A percentile compares a stretch with the other conserved stretches of the same genome.
phyloP scores from a whole-genome alignment of 805 yeast species.

The Monosporozyma aerobia region DNA sequence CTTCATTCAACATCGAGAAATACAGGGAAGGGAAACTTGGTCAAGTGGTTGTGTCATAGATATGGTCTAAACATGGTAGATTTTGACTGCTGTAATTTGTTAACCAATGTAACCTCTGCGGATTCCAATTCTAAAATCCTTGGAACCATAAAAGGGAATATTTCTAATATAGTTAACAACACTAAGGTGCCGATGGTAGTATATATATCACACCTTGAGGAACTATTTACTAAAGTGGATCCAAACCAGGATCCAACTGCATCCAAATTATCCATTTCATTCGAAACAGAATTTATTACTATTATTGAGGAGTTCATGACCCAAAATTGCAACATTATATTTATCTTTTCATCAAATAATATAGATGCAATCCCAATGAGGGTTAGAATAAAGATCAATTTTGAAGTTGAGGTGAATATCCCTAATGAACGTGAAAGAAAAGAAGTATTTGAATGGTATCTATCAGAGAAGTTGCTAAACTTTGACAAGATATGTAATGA shows the following conservation, averaged over 20 bases:
- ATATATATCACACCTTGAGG: conserved; percentile 65
- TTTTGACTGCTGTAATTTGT: conserved; percentile 52
- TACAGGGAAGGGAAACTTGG: conserved; percentile 67
- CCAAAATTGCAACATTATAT: conserved; percentile 31
- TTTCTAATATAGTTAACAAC: conserved; percentile 50
- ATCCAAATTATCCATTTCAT: conserved; percentile 25
- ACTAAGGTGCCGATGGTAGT: conserved; percentile 42
- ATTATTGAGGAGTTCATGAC: conserved; percentile 46
- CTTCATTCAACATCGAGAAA: conserved; percentile 63
- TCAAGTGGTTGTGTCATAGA: conserved; percentile 43
- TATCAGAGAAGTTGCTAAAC: conserved; percentile 28
- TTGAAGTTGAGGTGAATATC: conserved; percentile 66
- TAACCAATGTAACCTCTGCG: conserved; percentile 41
- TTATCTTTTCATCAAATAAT: conserved; percentile 62
- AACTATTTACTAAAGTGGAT: conserved; percentile 56
- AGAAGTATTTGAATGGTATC: conserved; percentile 47
- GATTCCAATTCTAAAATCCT: conserved; percentile 72
- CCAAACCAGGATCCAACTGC: conserved; percentile 40
- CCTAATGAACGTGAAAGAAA: conserved; percentile 72
- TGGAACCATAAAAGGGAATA: conserved; percentile 66
- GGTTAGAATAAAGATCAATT: conserved; percentile 59
- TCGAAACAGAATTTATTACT: conserved; percentile 44
- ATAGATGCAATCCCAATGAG: conserved; percentile 58
- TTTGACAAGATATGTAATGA: background rate
- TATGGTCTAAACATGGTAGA: conserved; percentile 60